Base-by-base conservation (phyloP, 176 grass and related monocot genomes). In the Otatea glauca region DNA sequence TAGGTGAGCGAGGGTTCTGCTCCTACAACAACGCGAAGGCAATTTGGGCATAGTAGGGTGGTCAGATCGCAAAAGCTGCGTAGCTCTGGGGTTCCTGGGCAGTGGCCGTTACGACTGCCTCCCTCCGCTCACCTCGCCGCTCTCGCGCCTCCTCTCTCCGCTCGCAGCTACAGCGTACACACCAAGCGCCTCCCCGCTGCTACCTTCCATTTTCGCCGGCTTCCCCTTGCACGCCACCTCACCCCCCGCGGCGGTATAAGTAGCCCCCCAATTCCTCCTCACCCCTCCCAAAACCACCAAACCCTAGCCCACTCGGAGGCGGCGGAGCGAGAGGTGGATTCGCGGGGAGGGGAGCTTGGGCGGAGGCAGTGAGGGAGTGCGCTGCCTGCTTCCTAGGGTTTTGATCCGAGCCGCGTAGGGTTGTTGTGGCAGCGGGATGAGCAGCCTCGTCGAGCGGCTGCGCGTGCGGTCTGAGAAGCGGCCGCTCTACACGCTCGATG, bases 401-500 rank as follows among this genome's bases (percentile, higher is more conserved):
- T 54, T 16, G 16, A 54, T 59, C 83, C 91, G 13, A 80, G 55
- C 53, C 65, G 80, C 78, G 61, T 63, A n/a, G 83, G 78, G 88
- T 54, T 25, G 16, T 12, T 7, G 76, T 32, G 80, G 65, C 3
- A 51, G 25, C 59, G 53, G 51, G 75, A 99, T 99, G 97, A 96
- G 92, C 78, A 99, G 97, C 72, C 90, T 99, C 48, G 93, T 95
- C 64, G 97, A 99, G 97, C 80, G 97, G 81, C 90, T 99, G 81
- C 89, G 97, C 38, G 97, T 87, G 74, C 91, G 97, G 88, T 99
- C 97, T 38, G 97, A 99, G 41, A 99, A 90, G 81, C 91, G 92
- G 70, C 97, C 97, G 65, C 81, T 88, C 58, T 99, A 99, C 83
- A 86, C 25, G 54, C 84, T 96, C 0, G 97, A 99, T 45, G 97